Percentiles rank a stretch among this genome's conserved stretches.
Conservation (phyloP, 495 filamentous ascomycete genomes). For the Lophium mytilinum region DNA sequence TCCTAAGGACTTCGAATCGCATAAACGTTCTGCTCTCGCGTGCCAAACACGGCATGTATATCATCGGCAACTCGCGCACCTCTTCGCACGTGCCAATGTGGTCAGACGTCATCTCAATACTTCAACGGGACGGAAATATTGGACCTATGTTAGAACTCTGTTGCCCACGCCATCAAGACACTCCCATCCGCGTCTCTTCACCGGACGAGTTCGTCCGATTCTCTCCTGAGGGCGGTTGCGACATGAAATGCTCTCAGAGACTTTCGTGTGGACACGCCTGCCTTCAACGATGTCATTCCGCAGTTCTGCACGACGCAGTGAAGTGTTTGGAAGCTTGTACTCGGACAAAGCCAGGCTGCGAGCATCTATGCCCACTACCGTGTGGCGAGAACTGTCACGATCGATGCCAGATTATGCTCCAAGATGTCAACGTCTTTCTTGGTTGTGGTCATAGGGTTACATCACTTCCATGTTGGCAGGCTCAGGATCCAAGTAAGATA, state of each 20-base stretch:
- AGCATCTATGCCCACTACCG: constrained; percentile 32
- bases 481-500: constrained; percentile 33
- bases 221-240: constrained; percentile 68
- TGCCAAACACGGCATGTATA: constrained; percentile 76
- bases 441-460: constrained; percentile 52
- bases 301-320: constrained; percentile 50
- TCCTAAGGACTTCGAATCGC: constrained; percentile 64
- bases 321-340: constrained; percentile 55
- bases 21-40: constrained; percentile 71
- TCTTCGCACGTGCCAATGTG: constrained; percentile 58
- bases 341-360: constrained; percentile 50
- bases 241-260: constrained; percentile 47
- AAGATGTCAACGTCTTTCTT: constrained; percentile 37
- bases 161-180: constrained; percentile 62
- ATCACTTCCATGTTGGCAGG: constrained; percentile 45
- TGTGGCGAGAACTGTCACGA: constrained; percentile 55
- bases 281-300: constrained; percentile 60
- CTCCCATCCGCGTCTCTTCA: constrained; percentile 44
- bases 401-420: constrained; percentile 39
- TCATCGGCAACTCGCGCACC: constrained; percentile 64
- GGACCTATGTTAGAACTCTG: constrained; percentile 48
- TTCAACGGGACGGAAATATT: constrained; percentile 42
- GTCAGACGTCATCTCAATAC: constrained; percentile 51
- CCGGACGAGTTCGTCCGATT: constrained; percentile 55
- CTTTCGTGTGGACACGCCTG: constrained; percentile 70